Percentiles rank a stretch among this genome's conserved stretches.
phyloP scores from a whole-genome alignment of 495 filamentous ascomycete genomes.

The Pyrenopolyporus hunteri region DNA sequence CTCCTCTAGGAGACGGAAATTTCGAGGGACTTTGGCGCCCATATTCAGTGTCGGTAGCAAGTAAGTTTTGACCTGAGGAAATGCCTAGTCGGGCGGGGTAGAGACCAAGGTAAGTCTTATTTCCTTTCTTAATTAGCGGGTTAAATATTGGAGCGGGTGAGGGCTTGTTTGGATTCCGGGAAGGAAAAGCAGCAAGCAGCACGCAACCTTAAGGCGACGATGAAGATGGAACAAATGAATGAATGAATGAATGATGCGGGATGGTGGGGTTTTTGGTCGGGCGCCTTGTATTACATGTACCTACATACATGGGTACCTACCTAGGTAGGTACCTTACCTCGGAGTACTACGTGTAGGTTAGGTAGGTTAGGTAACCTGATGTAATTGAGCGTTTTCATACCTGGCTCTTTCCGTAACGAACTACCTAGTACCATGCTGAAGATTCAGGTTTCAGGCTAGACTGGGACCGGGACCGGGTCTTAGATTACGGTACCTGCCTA shows the following conservation, averaged over 20 bases:
- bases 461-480: too few relatives aligned
- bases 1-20: conserved; percentile 96
- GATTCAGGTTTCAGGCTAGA: not conserved
- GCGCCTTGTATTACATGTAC: not conserved
- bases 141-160: too few relatives aligned
- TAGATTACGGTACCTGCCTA: too few relatives aligned
- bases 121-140: too few relatives aligned
- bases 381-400: too few relatives aligned
- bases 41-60: conserved; percentile 8
- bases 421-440: not conserved
- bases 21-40: conserved; percentile 87
- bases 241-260: conserved; percentile 16
- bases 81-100: not conserved
- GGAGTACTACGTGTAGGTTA: too few relatives aligned
- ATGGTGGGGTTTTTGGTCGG: conserved; percentile 26
- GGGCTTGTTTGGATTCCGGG: not conserved
- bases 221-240: not conserved
- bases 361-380: too few relatives aligned
- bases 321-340: not conserved
- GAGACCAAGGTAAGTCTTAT: too few relatives aligned
- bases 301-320: not conserved
- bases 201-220: not conserved
- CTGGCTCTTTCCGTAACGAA: not conserved
- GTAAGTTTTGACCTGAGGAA: not conserved
- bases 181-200: too few relatives aligned